A percentile compares a stretch with the other conserved stretches of the same genome.
phyloP scores from a whole-genome alignment of 257 asterid species.

The Oldenlandia corymbosa region DNA sequence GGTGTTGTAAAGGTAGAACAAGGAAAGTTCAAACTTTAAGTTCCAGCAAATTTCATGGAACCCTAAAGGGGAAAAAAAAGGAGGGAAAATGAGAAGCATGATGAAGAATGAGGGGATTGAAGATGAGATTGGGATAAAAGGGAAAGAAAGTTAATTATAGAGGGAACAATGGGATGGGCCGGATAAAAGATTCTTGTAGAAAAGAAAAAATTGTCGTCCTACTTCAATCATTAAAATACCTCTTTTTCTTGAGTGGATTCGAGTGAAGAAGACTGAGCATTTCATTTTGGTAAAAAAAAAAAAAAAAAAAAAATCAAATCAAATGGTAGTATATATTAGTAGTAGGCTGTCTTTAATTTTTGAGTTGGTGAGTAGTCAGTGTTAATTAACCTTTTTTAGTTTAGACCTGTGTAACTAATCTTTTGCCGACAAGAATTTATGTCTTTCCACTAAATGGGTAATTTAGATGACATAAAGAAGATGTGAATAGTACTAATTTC shows the following conservation, averaged over 20 bases:
- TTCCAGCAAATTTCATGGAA: too few species aligned
- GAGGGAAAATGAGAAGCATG: neutral
- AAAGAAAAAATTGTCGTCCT: conserved; percentile 33
- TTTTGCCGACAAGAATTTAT: conserved; percentile 79
- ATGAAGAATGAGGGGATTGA: conserved; percentile 1
- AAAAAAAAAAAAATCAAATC: too few species aligned
- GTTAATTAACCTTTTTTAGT: conserved; percentile 16
- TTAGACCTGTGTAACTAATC: conserved; percentile 28
- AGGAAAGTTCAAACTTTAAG: too few species aligned
- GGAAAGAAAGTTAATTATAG: conserved; percentile 10
- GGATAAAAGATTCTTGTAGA: conserved; percentile 43
- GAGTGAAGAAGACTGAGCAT: conserved; percentile 25
- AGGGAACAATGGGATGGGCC: conserved; percentile 28
- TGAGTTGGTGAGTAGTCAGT: conserved; percentile 72
- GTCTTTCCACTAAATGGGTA: conserved; percentile 60
- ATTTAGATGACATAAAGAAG: conserved; percentile 45
- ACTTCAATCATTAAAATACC: conserved; percentile 43
- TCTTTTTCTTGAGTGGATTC: conserved; percentile 22
- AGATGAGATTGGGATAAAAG: conserved; percentile 10
- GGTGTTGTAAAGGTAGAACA: too few species aligned
- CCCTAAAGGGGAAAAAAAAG: too few species aligned
- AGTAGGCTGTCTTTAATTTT: conserved; percentile 3
- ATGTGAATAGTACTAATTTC: conserved; percentile 23
- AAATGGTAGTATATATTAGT: neutral
- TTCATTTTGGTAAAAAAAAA: neutral